These are phyloP conservation scores for Candida glucosophila DNA, from an alignment of 1,139 yeast genomes.

Conservation along the genomic window DNA sequence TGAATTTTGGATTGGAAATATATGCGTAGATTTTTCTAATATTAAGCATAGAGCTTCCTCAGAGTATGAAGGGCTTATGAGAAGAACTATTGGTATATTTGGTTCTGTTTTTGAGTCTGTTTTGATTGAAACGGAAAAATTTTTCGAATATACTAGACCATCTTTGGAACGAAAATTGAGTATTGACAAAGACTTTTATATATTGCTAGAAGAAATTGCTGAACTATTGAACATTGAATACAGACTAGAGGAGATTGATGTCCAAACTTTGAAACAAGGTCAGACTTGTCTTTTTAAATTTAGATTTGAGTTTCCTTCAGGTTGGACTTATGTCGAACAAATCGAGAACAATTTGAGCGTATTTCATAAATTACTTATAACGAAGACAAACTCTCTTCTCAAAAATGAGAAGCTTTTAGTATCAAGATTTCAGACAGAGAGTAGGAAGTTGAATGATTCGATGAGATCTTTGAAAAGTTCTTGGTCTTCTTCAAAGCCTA, in stretches of 20 bases:
- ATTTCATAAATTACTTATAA: conserved; percentile 32
- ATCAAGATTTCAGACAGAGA: conserved; percentile 35
- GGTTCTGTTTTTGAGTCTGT: no score
- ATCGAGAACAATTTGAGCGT: conserved; percentile 43
- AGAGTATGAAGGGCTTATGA: background rate
- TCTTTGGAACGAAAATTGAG: background rate
- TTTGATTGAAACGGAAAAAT: no score
- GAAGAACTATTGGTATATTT: no score
- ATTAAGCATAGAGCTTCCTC: background rate
- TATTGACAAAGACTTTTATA: background rate
- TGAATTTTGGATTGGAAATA: conserved; percentile 15
- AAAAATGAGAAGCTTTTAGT: conserved; percentile 34
- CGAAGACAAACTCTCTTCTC: conserved; percentile 30
- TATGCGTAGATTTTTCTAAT: conserved; percentile 1
- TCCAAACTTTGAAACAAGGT: no score
- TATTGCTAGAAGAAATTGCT: background rate
- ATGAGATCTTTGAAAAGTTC: conserved; percentile 16
- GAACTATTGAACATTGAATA: background rate
- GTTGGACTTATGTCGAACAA: conserved; percentile 62
- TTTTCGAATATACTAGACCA: no score
- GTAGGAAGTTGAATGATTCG: conserved; percentile 29
- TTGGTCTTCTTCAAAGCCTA: conserved; percentile 30
- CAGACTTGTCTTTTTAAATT: conserved; percentile 38
- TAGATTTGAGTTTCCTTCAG: conserved; percentile 39
- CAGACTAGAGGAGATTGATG: no score